Conservation (phyloP, 768 basidiomycete genomes). For the Mycena leptocephala region DNA sequence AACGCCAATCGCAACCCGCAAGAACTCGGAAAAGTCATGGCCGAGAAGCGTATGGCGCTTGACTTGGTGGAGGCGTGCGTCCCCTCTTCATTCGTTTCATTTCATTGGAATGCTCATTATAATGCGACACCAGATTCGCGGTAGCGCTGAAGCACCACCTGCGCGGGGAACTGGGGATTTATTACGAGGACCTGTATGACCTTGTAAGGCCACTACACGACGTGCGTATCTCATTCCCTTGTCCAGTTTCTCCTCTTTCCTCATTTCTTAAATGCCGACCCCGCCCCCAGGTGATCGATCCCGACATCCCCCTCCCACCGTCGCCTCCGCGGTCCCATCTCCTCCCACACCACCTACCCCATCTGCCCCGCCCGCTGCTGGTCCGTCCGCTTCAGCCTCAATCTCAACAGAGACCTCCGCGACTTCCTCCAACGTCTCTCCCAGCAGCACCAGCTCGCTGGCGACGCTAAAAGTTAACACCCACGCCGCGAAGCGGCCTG, state of each 20-base stretch:
- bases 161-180: slow-evolving; percentile 73
- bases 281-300: slow-evolving; percentile 44
- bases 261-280: too few relatives aligned
- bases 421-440: neutral
- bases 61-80: slow-evolving; percentile 73
- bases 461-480: neutral
- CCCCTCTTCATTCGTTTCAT: neutral
- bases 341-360: neutral
- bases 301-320: slow-evolving; percentile 44
- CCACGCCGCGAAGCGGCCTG: slow-evolving; percentile 12
- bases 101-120: too few relatives aligned
- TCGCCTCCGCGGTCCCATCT: slow-evolving; percentile 31
- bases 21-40: slow-evolving; percentile 69
- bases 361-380: neutral
- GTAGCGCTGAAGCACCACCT: slow-evolving; percentile 77
- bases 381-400: too few relatives aligned
- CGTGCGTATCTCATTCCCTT: slow-evolving; percentile 49
- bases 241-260: neutral
- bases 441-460: neutral
- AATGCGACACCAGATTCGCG: slow-evolving; percentile 68
- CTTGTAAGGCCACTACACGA: slow-evolving; percentile 71
- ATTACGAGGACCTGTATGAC: slow-evolving; percentile 74
- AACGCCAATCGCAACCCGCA: slow-evolving; percentile 45
- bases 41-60: slow-evolving; percentile 73
- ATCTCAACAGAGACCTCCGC: too few relatives aligned